Conservation (phyloP, 1,284 basidiomycete species). For the Mycena citricolor region DNA sequence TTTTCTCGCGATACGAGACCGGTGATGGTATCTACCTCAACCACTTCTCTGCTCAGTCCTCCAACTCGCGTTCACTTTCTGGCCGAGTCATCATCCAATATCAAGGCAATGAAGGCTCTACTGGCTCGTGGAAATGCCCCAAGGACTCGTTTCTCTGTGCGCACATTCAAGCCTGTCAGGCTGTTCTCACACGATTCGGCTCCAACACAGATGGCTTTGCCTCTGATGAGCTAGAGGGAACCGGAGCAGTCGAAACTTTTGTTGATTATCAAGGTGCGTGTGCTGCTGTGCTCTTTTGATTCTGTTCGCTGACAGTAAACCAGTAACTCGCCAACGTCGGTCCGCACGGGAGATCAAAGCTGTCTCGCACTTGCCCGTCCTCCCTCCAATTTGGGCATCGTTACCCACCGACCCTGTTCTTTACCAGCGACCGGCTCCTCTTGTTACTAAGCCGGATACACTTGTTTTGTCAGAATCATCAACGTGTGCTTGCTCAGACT, state of each 20-base stretch:
- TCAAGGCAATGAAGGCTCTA: not conserved
- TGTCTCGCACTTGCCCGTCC: slow-evolving; percentile 3
- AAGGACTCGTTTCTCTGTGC: slow-evolving; percentile 1
- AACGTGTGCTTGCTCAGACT: slow-evolving; percentile 6
- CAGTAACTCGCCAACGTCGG: not conserved
- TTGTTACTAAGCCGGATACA: not conserved
- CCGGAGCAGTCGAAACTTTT: not conserved
- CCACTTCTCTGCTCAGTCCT: slow-evolving; percentile 14
- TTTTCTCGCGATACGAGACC: slow-evolving; percentile 18
- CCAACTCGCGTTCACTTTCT: slow-evolving; percentile 4
- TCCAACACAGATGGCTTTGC: slow-evolving; percentile 2
- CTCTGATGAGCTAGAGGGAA: not conserved
- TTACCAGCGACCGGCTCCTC: not conserved
- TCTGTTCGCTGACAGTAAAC: too few species aligned
- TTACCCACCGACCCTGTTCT: not conserved
- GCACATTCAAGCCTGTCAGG: not conserved
- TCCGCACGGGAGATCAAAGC: not conserved
- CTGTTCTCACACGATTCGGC: slow-evolving; percentile 3
- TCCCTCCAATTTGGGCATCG: slow-evolving; percentile 4
- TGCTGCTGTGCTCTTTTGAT: not conserved
- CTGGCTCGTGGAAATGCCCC: slow-evolving; percentile 2
- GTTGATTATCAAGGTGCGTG: slow-evolving; percentile 2
- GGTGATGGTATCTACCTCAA: slow-evolving; percentile 5
- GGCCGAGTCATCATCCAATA: slow-evolving; percentile 11
- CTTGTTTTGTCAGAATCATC: not conserved